Evolutionary conservation across 2,329 filamentous ascomycete species (phyloP).

Genomic region (Phialophora tarda): DNA sequence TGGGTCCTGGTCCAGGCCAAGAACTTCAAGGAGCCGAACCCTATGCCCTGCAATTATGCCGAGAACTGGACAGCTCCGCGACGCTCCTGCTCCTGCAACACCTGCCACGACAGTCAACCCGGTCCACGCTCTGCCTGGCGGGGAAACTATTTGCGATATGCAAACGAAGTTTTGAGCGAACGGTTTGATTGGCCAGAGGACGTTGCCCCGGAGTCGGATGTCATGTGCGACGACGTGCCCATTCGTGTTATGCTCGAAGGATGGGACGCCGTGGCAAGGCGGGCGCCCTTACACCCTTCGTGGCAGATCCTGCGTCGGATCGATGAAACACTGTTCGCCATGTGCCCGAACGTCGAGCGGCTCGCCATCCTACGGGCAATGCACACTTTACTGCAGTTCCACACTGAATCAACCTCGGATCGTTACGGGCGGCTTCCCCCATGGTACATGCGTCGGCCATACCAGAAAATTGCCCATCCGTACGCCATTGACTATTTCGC

Average conservation of each 20-base stretch:
- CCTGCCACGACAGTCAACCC: slow-evolving; percentile 12
- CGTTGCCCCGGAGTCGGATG: slow-evolving; percentile 25
- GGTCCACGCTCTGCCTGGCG: slow-evolving; percentile 25
- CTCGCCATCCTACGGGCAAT: slow-evolving; percentile 37
- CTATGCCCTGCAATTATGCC: slow-evolving; percentile 20
- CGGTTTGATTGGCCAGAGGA: slow-evolving; percentile 32
- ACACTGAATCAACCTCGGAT: slow-evolving; percentile 33
- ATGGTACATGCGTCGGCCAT: slow-evolving; percentile 37
- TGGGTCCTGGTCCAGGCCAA: slow-evolving; percentile 28
- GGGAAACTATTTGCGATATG: slow-evolving; percentile 37
- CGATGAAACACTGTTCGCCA: slow-evolving; percentile 34
- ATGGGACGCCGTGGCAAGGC: slow-evolving; percentile 36
- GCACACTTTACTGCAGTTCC: slow-evolving; percentile 37
- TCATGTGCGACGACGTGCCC: slow-evolving; percentile 33
- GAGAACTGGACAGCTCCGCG: slow-evolving; percentile 26
- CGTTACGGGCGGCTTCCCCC: slow-evolving; percentile 34
- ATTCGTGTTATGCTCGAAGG: slow-evolving; percentile 36
- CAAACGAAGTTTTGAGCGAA: slow-evolving; percentile 35
- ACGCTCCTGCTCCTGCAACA: slow-evolving; percentile 26
- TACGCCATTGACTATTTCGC: slow-evolving; percentile 39
- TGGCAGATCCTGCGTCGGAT: slow-evolving; percentile 38
- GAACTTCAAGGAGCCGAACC: slow-evolving; percentile 9
- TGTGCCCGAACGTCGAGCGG: slow-evolving; percentile 33
- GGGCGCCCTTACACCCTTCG: slow-evolving; percentile 35
- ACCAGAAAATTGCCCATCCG: slow-evolving; percentile 37